Evolutionary conservation across 345 rosid species (phyloP).

Genomic region (Eucalyptus erythrocorys): DNA sequence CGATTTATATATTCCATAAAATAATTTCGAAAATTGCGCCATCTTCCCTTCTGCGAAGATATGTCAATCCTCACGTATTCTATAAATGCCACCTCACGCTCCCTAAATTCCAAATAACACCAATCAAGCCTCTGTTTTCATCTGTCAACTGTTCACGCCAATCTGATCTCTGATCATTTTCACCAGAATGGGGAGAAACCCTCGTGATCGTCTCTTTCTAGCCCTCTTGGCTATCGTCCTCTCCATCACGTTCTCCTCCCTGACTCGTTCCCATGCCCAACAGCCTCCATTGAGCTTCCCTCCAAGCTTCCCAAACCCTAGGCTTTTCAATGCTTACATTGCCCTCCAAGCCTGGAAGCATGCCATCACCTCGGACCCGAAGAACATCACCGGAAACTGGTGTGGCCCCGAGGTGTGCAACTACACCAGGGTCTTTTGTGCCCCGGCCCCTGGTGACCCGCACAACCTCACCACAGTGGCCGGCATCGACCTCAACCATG

Average conservation of each 20-base stretch:
- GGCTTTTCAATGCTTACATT: slow-evolving; percentile 49
- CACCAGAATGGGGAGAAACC: slow-evolving; percentile 7
- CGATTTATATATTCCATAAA: background rate
- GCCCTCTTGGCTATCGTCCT: background rate
- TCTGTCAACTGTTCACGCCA: background rate
- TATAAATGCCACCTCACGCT: background rate
- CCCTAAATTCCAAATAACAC: background rate
- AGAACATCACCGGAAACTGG: slow-evolving; percentile 57
- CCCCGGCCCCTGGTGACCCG: slow-evolving; percentile 53
- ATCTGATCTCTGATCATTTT: background rate
- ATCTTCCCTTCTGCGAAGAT: background rate
- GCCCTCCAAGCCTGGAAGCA: slow-evolving; percentile 80
- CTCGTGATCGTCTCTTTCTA: background rate
- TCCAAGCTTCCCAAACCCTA: slow-evolving; percentile 32
- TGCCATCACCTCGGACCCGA: slow-evolving; percentile 60
- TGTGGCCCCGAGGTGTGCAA: slow-evolving; percentile 71
- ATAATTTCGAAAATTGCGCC: background rate
- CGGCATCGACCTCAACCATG: slow-evolving; percentile 80
- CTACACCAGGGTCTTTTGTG: slow-evolving; percentile 79
- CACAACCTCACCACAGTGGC: slow-evolving; percentile 43
- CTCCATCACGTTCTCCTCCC: background rate
- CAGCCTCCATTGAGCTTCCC: background rate
- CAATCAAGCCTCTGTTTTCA: background rate
- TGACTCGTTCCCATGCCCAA: background rate
- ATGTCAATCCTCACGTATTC: background rate